Base-by-base conservation (phyloP, 225 moss, liverwort and hornwort genomes). In the Ulota crispa region DNA sequence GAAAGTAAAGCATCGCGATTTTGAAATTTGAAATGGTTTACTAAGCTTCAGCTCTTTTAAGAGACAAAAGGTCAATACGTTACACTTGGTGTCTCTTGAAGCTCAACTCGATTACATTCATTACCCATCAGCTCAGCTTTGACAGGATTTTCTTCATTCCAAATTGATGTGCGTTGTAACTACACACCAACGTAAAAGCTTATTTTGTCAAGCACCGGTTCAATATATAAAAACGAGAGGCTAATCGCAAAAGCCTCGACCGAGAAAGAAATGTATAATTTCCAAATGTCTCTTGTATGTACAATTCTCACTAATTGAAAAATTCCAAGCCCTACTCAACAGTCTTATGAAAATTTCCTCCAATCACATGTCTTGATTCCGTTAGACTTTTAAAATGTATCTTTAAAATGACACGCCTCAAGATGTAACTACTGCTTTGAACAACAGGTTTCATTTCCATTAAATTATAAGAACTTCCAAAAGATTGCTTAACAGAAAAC, bases 1-100 rank as follows among this genome's bases (percentile, higher is more conserved):
- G 23, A 82, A 72, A 66, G 50, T 78, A 52, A 57, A 59, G 21
- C 63, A 42, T 31, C 41, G 57, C 65, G 50, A 78, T 52, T 45
- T 10, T 57, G 73, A 70, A 70, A 55, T 2, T 31, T 55, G 57
- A 39, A 71, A 76, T 41, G 19, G 72, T 34, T 85, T 53, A 53
- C 72, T 21, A 7, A 75, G 50, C 28, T 47, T 73, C 32, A 78
- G 39, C 12, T 13, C n/a, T 27, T 27, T 64, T 34, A 64, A 70
- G 26, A 60, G 39, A 78, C 6, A 30, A 9, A 24, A 37, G 31
- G 24, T 45, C 42, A 69, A 45, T 23, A 71, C 32, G 9, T 24
- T 47, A 1, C 31, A 65, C 57, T 64, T 39, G 8, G 28, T 75
- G 53, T 55, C 27, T 53, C 21, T 28, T 47, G 24, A 65, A 57